These are phyloP conservation scores for Aspergillus brunneoviolaceus DNA, from an alignment of 2,329 filamentous ascomycete genomes.

Conservation along the genomic window DNA sequence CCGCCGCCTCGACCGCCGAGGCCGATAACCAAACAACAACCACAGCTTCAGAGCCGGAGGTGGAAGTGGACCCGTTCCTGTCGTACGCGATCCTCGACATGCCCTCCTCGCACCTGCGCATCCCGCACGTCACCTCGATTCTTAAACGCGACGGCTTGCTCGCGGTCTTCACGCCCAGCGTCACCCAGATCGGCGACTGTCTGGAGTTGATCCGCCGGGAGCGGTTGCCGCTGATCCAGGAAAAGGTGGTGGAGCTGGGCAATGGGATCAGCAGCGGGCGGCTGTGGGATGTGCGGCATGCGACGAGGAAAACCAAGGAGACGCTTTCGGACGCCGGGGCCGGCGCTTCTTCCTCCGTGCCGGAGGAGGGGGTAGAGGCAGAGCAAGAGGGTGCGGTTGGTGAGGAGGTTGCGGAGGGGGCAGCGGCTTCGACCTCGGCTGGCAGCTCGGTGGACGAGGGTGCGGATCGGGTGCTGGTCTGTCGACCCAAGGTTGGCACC, in stretches of 20 bases:
- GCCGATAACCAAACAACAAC: background rate
- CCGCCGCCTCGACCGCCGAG: background rate
- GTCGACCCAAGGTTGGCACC: constrained; percentile 52
- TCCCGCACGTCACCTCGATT: constrained; percentile 49
- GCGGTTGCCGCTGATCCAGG: constrained; percentile 53
- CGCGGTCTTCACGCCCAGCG: constrained; percentile 71
- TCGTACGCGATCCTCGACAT: constrained; percentile 73
- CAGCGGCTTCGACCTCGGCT: background rate
- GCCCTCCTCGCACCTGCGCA: constrained; percentile 58
- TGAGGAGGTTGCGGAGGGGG: constrained; percentile 8
- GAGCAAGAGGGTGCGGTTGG: constrained; percentile 10
- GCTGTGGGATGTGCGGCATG: constrained; percentile 48
- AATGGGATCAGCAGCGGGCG: constrained; percentile 48
- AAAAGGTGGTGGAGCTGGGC: constrained; percentile 48
- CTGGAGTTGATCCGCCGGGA: constrained; percentile 55
- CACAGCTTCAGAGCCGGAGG: too few relatives aligned
- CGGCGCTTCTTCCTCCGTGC: constrained; percentile 26
- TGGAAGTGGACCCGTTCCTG: constrained; percentile 58
- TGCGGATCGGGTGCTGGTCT: constrained; percentile 48
- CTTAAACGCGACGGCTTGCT: constrained; percentile 65
- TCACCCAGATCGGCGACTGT: constrained; percentile 73
- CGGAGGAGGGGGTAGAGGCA: constrained; percentile 12
- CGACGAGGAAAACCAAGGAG: constrained; percentile 37
- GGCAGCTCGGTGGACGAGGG: constrained; percentile 18
- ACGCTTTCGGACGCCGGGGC: constrained; percentile 37